phyloP scores from a whole-genome alignment of 179 eudicot genomes.

The Heliamphora pulchella region DNA sequence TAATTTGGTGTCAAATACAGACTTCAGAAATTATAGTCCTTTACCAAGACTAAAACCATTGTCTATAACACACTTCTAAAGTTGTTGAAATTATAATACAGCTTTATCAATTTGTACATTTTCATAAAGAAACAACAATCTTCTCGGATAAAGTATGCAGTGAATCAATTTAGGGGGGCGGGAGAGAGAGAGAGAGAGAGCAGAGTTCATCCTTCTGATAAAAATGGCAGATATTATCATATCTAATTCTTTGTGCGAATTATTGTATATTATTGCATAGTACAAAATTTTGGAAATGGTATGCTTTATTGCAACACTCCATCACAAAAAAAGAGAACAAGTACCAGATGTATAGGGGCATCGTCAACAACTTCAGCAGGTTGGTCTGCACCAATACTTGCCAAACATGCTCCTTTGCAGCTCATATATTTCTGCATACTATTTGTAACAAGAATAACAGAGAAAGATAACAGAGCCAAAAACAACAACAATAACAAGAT shows the following conservation, averaged over 20 bases:
- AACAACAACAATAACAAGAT: not conserved
- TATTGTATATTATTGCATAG: too few relatives aligned
- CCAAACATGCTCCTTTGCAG: constrained; percentile 84
- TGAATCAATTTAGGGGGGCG: too few relatives aligned
- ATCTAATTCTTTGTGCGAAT: not conserved
- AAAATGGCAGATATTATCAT: not conserved
- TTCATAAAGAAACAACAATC: not conserved
- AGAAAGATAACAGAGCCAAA: not conserved
- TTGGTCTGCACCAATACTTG: constrained; percentile 86
- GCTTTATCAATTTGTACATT: not conserved
- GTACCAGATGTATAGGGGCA: constrained; percentile 84
- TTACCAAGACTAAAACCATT: not conserved
- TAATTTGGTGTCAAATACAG: not conserved
- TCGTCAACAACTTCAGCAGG: constrained; percentile 96
- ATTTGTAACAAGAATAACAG: constrained; percentile 16
- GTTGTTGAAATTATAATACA: not conserved
- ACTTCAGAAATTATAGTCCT: not conserved
- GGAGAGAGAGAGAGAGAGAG: too few relatives aligned
- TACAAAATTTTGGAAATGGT: not conserved
- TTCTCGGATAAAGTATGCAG: not conserved
- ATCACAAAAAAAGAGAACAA: not conserved
- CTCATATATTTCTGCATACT: constrained; percentile 80
- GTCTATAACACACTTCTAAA: not conserved
- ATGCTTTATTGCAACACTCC: not conserved
- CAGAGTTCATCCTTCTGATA: not conserved